phyloP scores from a whole-genome alignment of 257 asterid species.

The Solanum clarkiae region DNA sequence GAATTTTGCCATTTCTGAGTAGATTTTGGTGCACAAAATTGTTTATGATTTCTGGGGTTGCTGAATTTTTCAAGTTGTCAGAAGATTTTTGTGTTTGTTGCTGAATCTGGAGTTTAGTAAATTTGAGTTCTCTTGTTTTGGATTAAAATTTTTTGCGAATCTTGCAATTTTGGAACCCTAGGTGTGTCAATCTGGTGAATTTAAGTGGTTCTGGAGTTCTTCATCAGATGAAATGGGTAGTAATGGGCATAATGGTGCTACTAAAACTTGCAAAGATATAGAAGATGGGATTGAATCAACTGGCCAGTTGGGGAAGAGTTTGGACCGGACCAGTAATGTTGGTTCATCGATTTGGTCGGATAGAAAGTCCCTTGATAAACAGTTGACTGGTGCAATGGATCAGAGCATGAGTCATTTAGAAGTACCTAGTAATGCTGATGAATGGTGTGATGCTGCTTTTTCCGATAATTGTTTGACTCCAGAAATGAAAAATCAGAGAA shows the following conservation, averaged over 20 bases:
- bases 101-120: not conserved
- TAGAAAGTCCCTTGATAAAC: not conserved
- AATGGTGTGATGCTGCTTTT: not conserved
- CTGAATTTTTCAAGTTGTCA: not conserved
- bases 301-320: conserved; percentile 4
- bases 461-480: conserved; percentile 32
- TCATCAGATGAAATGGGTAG: conserved; percentile 36
- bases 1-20: not conserved
- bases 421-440: conserved; percentile 4
- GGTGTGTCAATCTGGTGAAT: not conserved
- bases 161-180: not conserved
- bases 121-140: not conserved
- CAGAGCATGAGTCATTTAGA: conserved; percentile 4
- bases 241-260: conserved; percentile 8
- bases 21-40: not conserved
- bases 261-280: conserved; percentile 2
- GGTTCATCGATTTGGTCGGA: not conserved
- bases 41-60: not conserved
- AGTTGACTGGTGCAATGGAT: not conserved
- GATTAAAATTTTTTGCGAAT: not conserved
- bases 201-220: conserved; percentile 6
- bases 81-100: not conserved
- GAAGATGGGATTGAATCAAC: conserved; percentile 14
- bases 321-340: conserved; percentile 8
- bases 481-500: conserved; percentile 6